Evolutionary conservation across 495 filamentous ascomycete species (phyloP).

Genomic region (Daldinia decipiens): DNA sequence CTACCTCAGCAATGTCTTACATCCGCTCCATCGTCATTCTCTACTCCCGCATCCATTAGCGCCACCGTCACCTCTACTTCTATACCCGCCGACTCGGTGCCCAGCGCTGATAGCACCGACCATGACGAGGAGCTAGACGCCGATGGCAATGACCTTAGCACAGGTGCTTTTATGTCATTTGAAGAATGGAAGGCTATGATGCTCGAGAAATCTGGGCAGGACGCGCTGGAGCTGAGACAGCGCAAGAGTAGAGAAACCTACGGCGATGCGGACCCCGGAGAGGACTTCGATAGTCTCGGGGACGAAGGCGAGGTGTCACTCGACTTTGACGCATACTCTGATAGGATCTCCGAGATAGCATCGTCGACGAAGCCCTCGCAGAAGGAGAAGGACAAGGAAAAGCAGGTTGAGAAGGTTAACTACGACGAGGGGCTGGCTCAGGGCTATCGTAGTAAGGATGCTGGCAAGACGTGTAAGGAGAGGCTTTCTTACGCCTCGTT

Average conservation of each 20-base stretch:
- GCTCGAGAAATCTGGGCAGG: constrained; percentile 85
- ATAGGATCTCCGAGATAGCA: constrained; percentile 55
- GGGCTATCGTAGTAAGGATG: constrained; percentile 82
- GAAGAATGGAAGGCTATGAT: constrained; percentile 99
- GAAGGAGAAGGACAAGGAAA: constrained; percentile 56
- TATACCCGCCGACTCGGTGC: constrained; percentile 24
- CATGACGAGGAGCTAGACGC: constrained; percentile 37
- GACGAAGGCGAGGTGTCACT: constrained; percentile 93
- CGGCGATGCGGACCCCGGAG: constrained; percentile 46
- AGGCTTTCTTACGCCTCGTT: constrained; percentile 97
- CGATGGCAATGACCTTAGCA: constrained; percentile 69
- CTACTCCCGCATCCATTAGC: constrained; percentile 35
- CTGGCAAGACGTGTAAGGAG: constrained; percentile 89
- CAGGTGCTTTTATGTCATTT: constrained; percentile 92
- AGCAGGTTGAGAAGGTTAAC: constrained; percentile 55
- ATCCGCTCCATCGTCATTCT: constrained; percentile 49
- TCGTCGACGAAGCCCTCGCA: constrained; percentile 50
- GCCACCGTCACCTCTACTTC: constrained; percentile 40
- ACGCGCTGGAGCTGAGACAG: constrained; percentile 74
- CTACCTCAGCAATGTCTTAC: constrained; percentile 80
- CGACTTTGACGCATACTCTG: constrained; percentile 74
- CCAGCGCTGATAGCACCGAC: constrained; percentile 18
- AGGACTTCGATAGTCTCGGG: constrained; percentile 59
- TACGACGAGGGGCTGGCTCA: constrained; percentile 60
- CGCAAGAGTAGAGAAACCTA: constrained; percentile 55